Percentiles rank a stretch among this genome's conserved stretches.
phyloP scores from a whole-genome alignment of 305 asterid species.

The Rubia peregrina region DNA sequence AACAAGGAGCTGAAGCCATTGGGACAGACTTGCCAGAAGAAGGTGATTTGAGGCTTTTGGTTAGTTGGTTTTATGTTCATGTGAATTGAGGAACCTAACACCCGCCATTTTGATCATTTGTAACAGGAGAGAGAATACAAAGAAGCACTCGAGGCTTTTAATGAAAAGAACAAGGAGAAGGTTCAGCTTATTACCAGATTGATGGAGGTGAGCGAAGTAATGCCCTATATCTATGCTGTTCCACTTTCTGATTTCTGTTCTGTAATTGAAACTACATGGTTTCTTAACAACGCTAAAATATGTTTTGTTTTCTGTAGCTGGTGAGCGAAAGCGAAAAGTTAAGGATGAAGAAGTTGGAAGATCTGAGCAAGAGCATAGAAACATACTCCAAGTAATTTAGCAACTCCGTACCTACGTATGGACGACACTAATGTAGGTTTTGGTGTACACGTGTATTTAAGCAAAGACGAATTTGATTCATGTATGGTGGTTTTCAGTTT shows the following conservation, averaged over 20 bases:
- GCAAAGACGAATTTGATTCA: slow-evolving; percentile 34
- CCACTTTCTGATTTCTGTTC: not conserved
- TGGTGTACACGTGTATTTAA: slow-evolving; percentile 62
- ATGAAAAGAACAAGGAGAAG: slow-evolving; percentile 90
- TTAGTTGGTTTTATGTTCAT: not conserved
- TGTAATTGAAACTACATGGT: not conserved
- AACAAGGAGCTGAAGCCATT: slow-evolving; percentile 91
- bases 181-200: slow-evolving; percentile 89
- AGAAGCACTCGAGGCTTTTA: slow-evolving; percentile 93
- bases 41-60: slow-evolving; percentile 32
- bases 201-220: slow-evolving; percentile 76
- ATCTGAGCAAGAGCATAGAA: slow-evolving; percentile 97
- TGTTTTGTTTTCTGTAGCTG: slow-evolving; percentile 40
- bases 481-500: slow-evolving; percentile 42
- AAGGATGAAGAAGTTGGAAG: slow-evolving; percentile 95
- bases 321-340: slow-evolving; percentile 80
- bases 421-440: slow-evolving; percentile 44
- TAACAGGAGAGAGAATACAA: slow-evolving; percentile 88
- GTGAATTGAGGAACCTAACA: not conserved
- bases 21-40: slow-evolving; percentile 92
- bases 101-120: slow-evolving; percentile 9
- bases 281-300: not conserved
- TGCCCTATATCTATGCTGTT: not conserved
- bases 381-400: slow-evolving; percentile 33
- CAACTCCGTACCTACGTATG: slow-evolving; percentile 18